Evolutionary conservation across 306 rosid species (phyloP), one percentile per base, ranked within the genome.

Genomic region (Lathyrus oleraceus): DNA sequence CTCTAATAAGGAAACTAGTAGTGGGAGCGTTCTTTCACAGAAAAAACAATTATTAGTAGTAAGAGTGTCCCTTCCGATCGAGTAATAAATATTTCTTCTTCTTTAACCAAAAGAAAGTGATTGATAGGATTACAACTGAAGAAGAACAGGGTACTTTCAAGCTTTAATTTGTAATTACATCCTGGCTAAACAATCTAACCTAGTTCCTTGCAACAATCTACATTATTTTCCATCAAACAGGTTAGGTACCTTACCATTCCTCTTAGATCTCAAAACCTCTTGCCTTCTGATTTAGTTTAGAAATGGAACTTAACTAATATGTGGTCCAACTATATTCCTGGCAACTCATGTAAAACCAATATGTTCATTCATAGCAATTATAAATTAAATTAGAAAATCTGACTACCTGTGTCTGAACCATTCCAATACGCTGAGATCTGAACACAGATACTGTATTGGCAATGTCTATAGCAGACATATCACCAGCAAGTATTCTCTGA

Each of bases 381-480:
- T 57, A 42, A 8, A 62, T 36, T 48, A 61, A 62, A 62, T 56
- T 56, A 69, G 70, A 42, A 79, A 45, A n/a, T 71, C 59, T 42
- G 68, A 20, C 12, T 85, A 91, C 98, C 95, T 70, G 84, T 4
- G 95, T 91, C 81, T 94, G 97, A 59, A 94, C 96, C 97, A 91
- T 94, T 85, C 99, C 99, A 74, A 81, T 84, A 66, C 95, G 90
- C 79, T 94, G 96, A 73, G 96, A 89, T 85, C 97, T 86, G 78
- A 94, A 90, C 61, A 74, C 56, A 65, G 85, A 67, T 80, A 91
- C 16, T 32, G 99, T 91, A 66, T 81, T 63, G 63, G 54, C 88
- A 61, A 91, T 81, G 87, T 91, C 82, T 76, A 91, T 77, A 59
- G 97, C 96, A 80, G 95, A 87, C 92, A 83, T 84, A 81, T 91